Percentiles rank a stretch among this genome's conserved stretches.
phyloP scores from a whole-genome alignment of 805 yeast genomes.

The Ogataea haglerorum region DNA sequence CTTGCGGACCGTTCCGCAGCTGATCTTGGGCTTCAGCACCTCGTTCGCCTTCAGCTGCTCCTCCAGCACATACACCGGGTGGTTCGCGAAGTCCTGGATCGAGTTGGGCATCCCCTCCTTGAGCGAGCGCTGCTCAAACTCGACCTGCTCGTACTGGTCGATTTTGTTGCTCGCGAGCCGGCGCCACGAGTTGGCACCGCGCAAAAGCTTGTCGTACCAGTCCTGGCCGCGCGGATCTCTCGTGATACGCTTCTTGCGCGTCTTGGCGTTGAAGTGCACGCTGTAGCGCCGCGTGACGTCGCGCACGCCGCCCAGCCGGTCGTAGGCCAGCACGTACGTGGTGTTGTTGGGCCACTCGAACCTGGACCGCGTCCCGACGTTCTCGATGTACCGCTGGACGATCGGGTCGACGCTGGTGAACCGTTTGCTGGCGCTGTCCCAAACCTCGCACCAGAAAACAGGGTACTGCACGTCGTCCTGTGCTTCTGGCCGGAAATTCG shows the following conservation, averaged over 20 bases:
- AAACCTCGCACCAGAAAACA: constrained; percentile 90
- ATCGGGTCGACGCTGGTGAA: constrained; percentile 91
- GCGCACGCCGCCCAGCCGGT: constrained; percentile 56
- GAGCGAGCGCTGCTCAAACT: constrained; percentile 57
- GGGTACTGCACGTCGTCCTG: constrained; percentile 44
- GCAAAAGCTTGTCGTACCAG: constrained; percentile 59
- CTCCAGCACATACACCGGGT: constrained; percentile 82
- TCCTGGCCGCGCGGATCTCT: constrained; percentile 49
- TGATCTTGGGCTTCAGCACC: constrained; percentile 60
- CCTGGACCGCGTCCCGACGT: constrained; percentile 47
- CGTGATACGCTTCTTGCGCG: constrained; percentile 68
- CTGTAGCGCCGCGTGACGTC: constrained; percentile 89
- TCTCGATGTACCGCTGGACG: constrained; percentile 59
- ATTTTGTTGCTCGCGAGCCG: constrained; percentile 27
- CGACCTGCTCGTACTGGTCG: constrained; percentile 57
- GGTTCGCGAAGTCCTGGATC: constrained; percentile 77
- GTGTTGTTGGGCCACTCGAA: constrained; percentile 65
- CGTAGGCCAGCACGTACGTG: constrained; percentile 76
- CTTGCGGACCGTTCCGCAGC: constrained; percentile 68
- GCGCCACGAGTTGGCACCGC: constrained; percentile 28
- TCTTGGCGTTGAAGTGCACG: constrained; percentile 64
- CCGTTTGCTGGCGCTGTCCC: constrained; percentile 67
- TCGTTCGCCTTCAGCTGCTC: constrained; percentile 71
- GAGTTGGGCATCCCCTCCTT: constrained; percentile 87
- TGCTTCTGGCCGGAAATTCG: constrained; percentile 9